Percentiles rank a stretch among this genome's conserved stretches.
These are phyloP conservation scores for Dryadomyces quercus-mongolicae DNA, from an alignment of 2,329 filamentous ascomycete species.

Conservation along the genomic window DNA sequence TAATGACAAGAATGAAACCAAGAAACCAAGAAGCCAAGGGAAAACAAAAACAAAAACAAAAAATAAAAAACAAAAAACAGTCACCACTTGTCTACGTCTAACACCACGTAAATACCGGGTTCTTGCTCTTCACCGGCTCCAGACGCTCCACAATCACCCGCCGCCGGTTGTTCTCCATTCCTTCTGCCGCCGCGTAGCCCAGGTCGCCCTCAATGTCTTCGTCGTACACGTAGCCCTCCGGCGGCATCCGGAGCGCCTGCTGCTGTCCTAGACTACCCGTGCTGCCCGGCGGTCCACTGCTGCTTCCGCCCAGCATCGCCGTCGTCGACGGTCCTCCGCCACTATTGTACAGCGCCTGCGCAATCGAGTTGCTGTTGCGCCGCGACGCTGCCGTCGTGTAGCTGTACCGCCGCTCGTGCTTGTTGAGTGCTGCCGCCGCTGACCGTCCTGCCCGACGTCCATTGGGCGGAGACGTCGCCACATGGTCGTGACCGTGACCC, in stretches of 20 bases:
- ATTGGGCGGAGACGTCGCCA: not conserved
- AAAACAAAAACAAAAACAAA: not conserved
- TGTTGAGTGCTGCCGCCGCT: constrained; percentile 23
- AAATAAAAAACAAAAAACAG: not conserved
- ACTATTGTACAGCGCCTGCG: constrained; percentile 37
- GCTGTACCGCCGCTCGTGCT: constrained; percentile 40
- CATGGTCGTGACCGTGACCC: no score
- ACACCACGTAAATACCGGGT: constrained; percentile 97
- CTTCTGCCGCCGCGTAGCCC: constrained; percentile 86
- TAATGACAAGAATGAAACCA: not conserved
- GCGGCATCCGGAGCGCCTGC: constrained; percentile 8
- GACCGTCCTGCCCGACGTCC: not conserved
- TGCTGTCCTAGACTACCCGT: not conserved
- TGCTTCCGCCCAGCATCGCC: not conserved
- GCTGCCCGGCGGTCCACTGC: not conserved
- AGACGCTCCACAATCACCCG: constrained; percentile 95
- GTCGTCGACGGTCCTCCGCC: not conserved
- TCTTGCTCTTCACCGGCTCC: constrained; percentile 89
- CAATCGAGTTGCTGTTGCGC: constrained; percentile 36
- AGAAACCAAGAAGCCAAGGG: no score
- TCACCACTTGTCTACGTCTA: no score
- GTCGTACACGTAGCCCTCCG: constrained; percentile 11
- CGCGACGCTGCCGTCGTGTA: constrained; percentile 34
- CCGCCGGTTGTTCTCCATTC: constrained; percentile 79
- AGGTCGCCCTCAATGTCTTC: constrained; percentile 85